A percentile compares a stretch with the other conserved stretches of the same genome.
These are phyloP conservation scores for Pichia sp. DNA, from an alignment of 1,139 yeast species.

Conservation along the genomic window DNA sequence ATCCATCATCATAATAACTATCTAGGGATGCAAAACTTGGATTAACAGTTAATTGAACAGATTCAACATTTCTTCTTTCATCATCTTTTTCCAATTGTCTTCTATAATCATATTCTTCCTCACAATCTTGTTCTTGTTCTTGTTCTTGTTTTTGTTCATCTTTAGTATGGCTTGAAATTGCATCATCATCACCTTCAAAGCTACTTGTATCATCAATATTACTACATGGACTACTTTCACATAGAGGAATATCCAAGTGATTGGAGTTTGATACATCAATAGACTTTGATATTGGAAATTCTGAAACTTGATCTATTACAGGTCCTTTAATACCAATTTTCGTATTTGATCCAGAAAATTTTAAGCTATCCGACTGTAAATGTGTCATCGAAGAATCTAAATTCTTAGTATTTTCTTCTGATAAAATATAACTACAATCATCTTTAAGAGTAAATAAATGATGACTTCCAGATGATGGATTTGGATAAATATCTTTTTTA, in stretches of 20 bases:
- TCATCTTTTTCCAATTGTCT: conserved; percentile 19
- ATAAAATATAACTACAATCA: conserved; percentile 22
- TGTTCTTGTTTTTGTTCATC: not conserved
- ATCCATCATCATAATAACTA: conserved; percentile 55
- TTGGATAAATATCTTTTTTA: not conserved
- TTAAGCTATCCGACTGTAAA: not conserved
- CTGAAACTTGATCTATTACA: not conserved
- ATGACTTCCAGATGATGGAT: not conserved
- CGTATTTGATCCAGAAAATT: not conserved
- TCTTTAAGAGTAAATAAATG: conserved; percentile 11
- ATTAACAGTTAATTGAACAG: conserved; percentile 49
- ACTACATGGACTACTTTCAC: conserved; percentile 1
- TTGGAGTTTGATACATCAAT: not conserved
- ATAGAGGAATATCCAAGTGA: not conserved
- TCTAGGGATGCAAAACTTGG: conserved; percentile 76
- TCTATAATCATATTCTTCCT: conserved; percentile 24
- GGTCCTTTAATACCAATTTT: not conserved
- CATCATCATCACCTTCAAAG: not conserved
- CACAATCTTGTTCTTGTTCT: not conserved
- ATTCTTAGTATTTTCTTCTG: conserved; percentile 17
- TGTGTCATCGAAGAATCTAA: conserved; percentile 5
- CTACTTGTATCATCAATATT: not conserved
- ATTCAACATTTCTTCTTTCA: conserved; percentile 11
- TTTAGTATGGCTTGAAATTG: not conserved
- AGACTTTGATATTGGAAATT: not conserved